Conservation (phyloP, 306 rosid species). For the Lathyrus tuberosus region DNA sequence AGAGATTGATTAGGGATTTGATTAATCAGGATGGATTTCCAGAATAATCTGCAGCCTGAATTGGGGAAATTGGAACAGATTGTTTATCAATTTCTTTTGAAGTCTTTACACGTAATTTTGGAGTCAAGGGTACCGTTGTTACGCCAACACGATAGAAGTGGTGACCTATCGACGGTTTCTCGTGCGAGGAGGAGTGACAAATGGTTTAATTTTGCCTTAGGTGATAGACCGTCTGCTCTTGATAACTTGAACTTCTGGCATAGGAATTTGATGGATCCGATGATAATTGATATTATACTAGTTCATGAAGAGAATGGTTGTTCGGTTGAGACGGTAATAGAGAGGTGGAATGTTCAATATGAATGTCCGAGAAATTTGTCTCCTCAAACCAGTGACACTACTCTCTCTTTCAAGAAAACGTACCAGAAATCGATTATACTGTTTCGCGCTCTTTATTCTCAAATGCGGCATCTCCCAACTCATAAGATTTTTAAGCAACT, state of each 20-base stretch:
- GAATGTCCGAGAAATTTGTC: conserved; percentile 61
- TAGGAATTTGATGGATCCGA: conserved; percentile 78
- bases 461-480: conserved; percentile 86
- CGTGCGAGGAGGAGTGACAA: conserved; percentile 72
- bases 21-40: conserved; percentile 64
- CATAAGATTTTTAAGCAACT: conserved; percentile 68
- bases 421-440: conserved; percentile 78
- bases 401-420: conserved; percentile 64
- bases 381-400: conserved; percentile 58
- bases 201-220: conserved; percentile 83
- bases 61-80: conserved; percentile 75
- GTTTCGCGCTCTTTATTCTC: conserved; percentile 69
- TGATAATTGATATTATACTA: conserved; percentile 77
- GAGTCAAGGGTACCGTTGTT: conserved; percentile 80
- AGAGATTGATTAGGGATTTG: conserved; percentile 39
- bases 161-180: conserved; percentile 53
- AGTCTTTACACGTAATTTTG: conserved; percentile 70
- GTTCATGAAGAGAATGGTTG: conserved; percentile 61
- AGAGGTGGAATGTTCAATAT: conserved; percentile 89
- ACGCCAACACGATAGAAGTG: conserved; percentile 56
- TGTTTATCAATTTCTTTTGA: conserved; percentile 73
- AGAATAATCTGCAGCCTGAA: conserved; percentile 67
- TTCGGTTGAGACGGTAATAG: conserved; percentile 76
- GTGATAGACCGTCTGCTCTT: conserved; percentile 73
- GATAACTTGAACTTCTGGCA: conserved; percentile 80